A percentile compares a stretch with the other conserved stretches of the same genome.
phyloP scores from a whole-genome alignment of 1,139 yeast genomes.

The Pichia sp. region DNA sequence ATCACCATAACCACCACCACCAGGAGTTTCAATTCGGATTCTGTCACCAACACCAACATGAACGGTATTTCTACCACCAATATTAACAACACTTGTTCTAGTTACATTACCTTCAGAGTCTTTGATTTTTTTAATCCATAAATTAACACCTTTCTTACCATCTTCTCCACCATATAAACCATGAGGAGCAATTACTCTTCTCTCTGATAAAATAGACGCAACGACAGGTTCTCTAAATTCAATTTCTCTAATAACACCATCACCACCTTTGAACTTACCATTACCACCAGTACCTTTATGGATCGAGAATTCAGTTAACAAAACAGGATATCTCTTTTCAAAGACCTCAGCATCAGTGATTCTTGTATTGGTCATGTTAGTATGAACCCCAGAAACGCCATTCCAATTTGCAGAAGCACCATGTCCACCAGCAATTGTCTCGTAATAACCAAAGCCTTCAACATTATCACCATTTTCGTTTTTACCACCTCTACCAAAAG shows the following conservation, averaged over 20 bases:
- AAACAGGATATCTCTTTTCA: constrained; percentile 34
- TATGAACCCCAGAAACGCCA: constrained; percentile 38
- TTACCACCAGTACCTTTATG: constrained; percentile 28
- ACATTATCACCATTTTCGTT: constrained; percentile 24
- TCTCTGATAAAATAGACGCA: constrained; percentile 32
- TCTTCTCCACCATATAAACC: constrained; percentile 34
- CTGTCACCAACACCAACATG: constrained; percentile 36
- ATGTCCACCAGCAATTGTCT: constrained; percentile 31
- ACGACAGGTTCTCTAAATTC: constrained; percentile 30
- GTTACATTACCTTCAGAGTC: constrained; percentile 17
- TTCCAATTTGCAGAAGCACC: constrained; percentile 7
- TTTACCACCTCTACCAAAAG: constrained; percentile 40
- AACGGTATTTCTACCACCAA: constrained; percentile 23
- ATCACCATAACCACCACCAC: constrained; percentile 2
- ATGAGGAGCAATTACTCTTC: constrained; percentile 33
- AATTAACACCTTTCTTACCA: constrained; percentile 35
- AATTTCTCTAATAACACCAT: constrained; percentile 33
- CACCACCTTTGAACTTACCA: constrained; percentile 31
- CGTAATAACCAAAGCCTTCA: constrained; percentile 40
- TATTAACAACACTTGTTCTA: constrained; percentile 13
- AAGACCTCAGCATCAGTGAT: constrained; percentile 35
- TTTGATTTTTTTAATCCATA: constrained; percentile 29
- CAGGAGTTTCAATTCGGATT: constrained; percentile 28
- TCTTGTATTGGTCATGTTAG: constrained; percentile 39
- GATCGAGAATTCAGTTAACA: constrained; percentile 30